Base-by-base conservation (phyloP, 805 yeast species). In the Lipomyces starkeyi region DNA sequence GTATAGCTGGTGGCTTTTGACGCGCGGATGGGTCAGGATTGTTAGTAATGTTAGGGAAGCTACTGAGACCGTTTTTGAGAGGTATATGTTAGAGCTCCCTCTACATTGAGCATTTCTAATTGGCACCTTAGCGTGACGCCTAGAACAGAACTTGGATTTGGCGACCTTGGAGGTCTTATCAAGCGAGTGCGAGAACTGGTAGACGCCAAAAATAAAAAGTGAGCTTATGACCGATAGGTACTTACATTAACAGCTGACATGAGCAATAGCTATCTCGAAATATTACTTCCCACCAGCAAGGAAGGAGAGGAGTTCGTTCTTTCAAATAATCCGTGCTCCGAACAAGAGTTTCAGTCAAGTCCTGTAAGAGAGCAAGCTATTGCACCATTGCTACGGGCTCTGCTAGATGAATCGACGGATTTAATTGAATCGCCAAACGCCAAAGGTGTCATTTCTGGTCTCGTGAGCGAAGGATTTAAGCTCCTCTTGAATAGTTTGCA, bases 1-100 rank as follows among this genome's bases (percentile, higher is more conserved):
- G 0, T 85, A 92, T 70, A 89, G 93, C 69, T 94, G 98, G 97
- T 94, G 97, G 97, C 78, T 94, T 58, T 81, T 94, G 61, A 93
- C 94, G 77, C 86, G 88, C 71, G 98, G 98, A 0, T 92, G 95
- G 93, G 74, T 83, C 27, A 80, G 82, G 43, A 79, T 91, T 47
- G 82, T 86, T 27, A 79, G 82, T 35, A 78, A 83, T 25, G 85
- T 91, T 35, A 86, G 87, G 73, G 75, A 78, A 0, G 80, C 85
- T 3, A 93, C 94, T 2, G 82, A 81, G 37, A 82, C 81, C 40
- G 87, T 87, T 29, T 91, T 92, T 76, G 84, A 81, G 11, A 53
- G 56, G 65, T 63, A 43, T 43, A 43, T 43, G 9, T 43, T 3
- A 8, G 20, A 17, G 49, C 49, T 43, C 3, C 17, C 9, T 17